Evolutionary conservation across 495 filamentous ascomycete species (phyloP), one percentile per base, ranked within the genome.

Genomic region (Entonaema liquescens): DNA sequence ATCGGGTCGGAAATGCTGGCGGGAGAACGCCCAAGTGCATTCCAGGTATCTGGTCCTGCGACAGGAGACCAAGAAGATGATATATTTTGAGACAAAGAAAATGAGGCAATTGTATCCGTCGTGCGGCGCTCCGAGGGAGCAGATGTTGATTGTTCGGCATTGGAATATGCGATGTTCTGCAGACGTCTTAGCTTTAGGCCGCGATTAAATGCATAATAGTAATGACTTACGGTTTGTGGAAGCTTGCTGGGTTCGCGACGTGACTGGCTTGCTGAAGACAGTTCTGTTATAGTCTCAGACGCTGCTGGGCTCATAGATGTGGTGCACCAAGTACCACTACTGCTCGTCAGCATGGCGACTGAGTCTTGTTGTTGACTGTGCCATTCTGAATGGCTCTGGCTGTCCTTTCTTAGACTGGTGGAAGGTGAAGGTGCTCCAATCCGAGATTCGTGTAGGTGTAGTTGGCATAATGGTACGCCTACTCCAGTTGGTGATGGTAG

Each of bases 131-230:
- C 38, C 1, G 23, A 28, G 15, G 5, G 1, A 33, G 23, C 0
- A 62, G 13, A 28, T 17, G 33, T 44, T 17, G 52, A 23, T 66
- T 29, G 4, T 9, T 53, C 33, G 21, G 38, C 26, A 11, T 19
- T n/a, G 42, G 9, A 5, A 5, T 13, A 50, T 25, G 13, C 33
- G 12, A 31, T 7, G 7, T 62, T 58, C 68, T 71, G 68, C 53
- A 19, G 53, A 15, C 1, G 36, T 58, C 33, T 63, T 67, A 62
- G 58, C 42, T n/a, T 31, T 11, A 3, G 5, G 26, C 21, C 21
- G 4, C 6, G 15, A 5, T 29, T 17, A 26, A 13, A 17, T 25
- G 19, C 25, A 19, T 59, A 29, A 11, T 23, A 13, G 56, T n/a
- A 9, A 8, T 21, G 19, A 59, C 62, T 53, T 50, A 71, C 62